These are phyloP conservation scores for Chalciporus chontae DNA, from an alignment of 768 basidiomycete species.

Conservation along the genomic window DNA sequence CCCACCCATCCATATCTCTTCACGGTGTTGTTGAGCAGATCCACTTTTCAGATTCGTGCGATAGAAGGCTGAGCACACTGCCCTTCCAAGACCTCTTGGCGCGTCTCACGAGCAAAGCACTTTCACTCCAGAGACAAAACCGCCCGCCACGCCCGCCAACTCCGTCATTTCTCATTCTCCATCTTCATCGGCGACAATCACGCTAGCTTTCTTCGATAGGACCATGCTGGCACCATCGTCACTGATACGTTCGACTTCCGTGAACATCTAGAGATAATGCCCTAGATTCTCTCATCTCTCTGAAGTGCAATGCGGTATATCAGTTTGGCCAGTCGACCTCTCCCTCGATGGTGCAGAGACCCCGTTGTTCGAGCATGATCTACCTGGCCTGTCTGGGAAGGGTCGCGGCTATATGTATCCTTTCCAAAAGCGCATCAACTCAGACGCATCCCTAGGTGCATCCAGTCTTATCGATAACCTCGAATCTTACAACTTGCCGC, in stretches of 20 bases:
- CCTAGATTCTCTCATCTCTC: not conserved
- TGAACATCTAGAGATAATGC: not conserved
- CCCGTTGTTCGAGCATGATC: not conserved
- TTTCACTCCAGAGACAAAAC: not conserved
- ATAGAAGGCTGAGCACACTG: not conserved
- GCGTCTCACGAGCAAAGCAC: not conserved
- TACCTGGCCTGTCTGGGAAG: no score
- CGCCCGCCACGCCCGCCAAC: conserved; percentile 23
- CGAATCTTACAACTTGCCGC: no score
- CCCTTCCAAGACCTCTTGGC: not conserved
- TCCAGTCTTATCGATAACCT: no score
- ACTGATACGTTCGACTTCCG: not conserved
- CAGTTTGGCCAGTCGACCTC: not conserved
- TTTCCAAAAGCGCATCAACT: no score
- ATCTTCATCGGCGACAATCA: conserved; percentile 22
- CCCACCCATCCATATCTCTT: not conserved
- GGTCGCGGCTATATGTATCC: not conserved
- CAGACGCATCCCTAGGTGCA: no score
- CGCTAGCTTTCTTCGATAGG: conserved; percentile 35
- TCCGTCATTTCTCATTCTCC: conserved; percentile 31
- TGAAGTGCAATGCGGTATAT: not conserved
- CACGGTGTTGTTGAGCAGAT: no score
- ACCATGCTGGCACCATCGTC: conserved; percentile 18
- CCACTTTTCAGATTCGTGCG: not conserved
- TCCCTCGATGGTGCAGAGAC: not conserved